Percentiles rank a stretch among this genome's conserved stretches.
Conservation (phyloP, 768 basidiomycete genomes). For the Strobilomyces dryophilus region DNA sequence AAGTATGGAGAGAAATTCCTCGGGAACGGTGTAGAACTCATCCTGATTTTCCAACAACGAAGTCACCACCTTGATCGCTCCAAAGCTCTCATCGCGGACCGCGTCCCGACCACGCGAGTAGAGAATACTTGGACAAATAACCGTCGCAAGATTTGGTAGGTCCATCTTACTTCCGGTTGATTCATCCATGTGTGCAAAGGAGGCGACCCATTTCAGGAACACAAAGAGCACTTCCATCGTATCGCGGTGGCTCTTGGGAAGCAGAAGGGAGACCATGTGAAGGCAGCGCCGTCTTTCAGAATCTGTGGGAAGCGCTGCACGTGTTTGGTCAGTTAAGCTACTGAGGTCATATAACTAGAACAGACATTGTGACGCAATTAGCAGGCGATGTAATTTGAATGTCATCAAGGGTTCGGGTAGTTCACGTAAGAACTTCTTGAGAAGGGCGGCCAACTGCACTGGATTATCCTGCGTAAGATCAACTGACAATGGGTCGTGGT, state of each 20-base stretch:
- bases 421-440: conserved; percentile 97
- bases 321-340: conserved; percentile 9
- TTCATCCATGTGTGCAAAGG: conserved; percentile 96
- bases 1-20: conserved; percentile 82
- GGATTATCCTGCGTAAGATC: conserved; percentile 94
- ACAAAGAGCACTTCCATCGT: conserved; percentile 98
- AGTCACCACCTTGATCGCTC: conserved; percentile 81
- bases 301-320: conserved; percentile 63
- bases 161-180: conserved; percentile 99
- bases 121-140: conserved; percentile 97
- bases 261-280: conserved; percentile 78
- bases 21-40: conserved; percentile 91
- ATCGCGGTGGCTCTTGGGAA: conserved; percentile 93
- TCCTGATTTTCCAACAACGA: conserved; percentile 90
- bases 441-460: conserved; percentile 91
- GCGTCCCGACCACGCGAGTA: conserved; percentile 85
- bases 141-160: conserved; percentile 89
- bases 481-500: conserved; percentile 89
- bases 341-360: conserved; percentile 12
- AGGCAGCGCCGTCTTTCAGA: conserved; percentile 79
- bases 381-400: conserved; percentile 85
- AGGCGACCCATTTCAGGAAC: conserved; percentile 99
- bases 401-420: conserved; percentile 96
- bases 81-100: conserved; percentile 89
- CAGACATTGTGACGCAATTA: conserved; percentile 86